Evolutionary conservation across 495 filamentous ascomycete species (phyloP).

Genomic region (Penicillium robsamsonii): DNA sequence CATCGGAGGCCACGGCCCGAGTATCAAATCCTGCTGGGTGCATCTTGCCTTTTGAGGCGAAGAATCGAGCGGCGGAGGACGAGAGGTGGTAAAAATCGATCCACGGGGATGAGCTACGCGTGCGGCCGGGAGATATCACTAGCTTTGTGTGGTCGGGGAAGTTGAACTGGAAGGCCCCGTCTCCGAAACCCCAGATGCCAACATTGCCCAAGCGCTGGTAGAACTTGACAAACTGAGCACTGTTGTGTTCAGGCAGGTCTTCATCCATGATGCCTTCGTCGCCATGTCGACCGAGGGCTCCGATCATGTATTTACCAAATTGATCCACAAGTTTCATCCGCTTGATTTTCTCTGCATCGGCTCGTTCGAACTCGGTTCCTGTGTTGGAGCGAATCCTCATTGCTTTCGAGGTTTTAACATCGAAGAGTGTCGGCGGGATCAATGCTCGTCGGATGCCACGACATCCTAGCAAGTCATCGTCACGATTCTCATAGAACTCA

Average conservation of each 20-base stretch:
- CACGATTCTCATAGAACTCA: slow-evolving; percentile 77
- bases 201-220: slow-evolving; percentile 87
- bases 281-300: slow-evolving; percentile 52
- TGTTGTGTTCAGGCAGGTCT: slow-evolving; percentile 31
- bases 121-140: slow-evolving; percentile 70
- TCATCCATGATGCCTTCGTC: slow-evolving; percentile 36
- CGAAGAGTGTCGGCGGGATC: slow-evolving; percentile 60
- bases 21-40: slow-evolving; percentile 49
- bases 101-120: slow-evolving; percentile 53
- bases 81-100: slow-evolving; percentile 85
- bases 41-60: slow-evolving; percentile 61
- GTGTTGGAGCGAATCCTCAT: slow-evolving; percentile 51
- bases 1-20: slow-evolving; percentile 57
- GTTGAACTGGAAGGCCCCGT: slow-evolving; percentile 91
- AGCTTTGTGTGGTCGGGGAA: slow-evolving; percentile 98
- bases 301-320: slow-evolving; percentile 92
- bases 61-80: slow-evolving; percentile 59
- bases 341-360: slow-evolving; percentile 66
- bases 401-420: slow-evolving; percentile 32
- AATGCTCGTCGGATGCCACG: slow-evolving; percentile 61
- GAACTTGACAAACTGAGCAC: slow-evolving; percentile 72
- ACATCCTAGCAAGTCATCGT: slow-evolving; percentile 40
- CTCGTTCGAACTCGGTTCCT: slow-evolving; percentile 50
- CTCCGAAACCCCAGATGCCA: slow-evolving; percentile 83
- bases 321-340: slow-evolving; percentile 82